Conservation (phyloP, 1,139 yeast species). For the Scheffersomyces illinoinensis region DNA sequence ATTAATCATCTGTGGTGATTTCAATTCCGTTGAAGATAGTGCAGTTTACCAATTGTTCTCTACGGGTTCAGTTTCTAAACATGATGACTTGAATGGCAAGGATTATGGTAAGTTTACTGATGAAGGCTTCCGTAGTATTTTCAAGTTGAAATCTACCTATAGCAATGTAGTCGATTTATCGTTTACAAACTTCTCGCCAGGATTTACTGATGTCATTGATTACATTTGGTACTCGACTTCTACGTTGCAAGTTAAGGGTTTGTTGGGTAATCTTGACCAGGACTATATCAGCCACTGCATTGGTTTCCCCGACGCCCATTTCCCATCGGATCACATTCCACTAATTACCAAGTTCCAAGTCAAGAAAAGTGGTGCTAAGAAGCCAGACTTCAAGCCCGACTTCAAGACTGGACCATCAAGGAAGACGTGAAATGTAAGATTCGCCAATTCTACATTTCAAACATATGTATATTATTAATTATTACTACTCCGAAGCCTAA, state of each 20-base stretch:
- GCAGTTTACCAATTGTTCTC: constrained; percentile 92
- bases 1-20: constrained; percentile 89
- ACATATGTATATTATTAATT: neutral
- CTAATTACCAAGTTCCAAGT: constrained; percentile 75
- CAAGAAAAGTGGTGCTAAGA: constrained; percentile 45
- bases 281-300: constrained; percentile 74
- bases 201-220: constrained; percentile 90
- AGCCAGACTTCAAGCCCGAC: constrained; percentile 53
- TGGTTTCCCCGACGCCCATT: constrained; percentile 92
- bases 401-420: constrained; percentile 52
- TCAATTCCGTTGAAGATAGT: constrained; percentile 81
- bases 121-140: constrained; percentile 81
- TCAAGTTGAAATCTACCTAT: constrained; percentile 84
- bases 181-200: constrained; percentile 91
- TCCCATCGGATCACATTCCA: constrained; percentile 94
- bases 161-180: constrained; percentile 85
- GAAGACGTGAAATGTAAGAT: constrained; percentile 34
- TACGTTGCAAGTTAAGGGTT: constrained; percentile 75
- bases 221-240: constrained; percentile 92
- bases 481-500: neutral
- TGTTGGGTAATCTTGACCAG: constrained; percentile 81
- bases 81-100: constrained; percentile 79
- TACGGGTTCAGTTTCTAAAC: constrained; percentile 72
- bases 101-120: constrained; percentile 91
- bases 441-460: neutral